phyloP scores from a whole-genome alignment of 148 eudicot genomes.

The Camellia sinensis region DNA sequence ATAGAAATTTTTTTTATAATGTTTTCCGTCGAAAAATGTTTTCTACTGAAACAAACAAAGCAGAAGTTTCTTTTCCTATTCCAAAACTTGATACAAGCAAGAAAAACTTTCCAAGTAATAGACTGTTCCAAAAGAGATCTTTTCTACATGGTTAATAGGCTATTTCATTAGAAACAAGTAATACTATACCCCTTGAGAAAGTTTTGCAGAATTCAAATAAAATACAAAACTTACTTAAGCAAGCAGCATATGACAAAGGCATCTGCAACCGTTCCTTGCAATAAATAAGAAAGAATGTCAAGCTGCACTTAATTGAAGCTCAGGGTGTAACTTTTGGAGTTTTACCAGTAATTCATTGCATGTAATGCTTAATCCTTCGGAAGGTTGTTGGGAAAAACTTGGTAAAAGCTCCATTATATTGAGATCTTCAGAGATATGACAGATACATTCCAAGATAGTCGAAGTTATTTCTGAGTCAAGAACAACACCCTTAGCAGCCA shows the following conservation, averaged over 20 bases:
- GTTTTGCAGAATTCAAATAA: neutral
- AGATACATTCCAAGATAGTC: slow-evolving; percentile 51
- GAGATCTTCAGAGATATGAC: slow-evolving; percentile 36
- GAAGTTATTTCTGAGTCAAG: slow-evolving; percentile 51
- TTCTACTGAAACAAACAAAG: too few species aligned
- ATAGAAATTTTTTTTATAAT: too few species aligned
- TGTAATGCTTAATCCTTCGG: slow-evolving; percentile 34
- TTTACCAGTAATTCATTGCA: slow-evolving; percentile 48
- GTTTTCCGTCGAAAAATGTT: too few species aligned
- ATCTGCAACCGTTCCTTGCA: neutral
- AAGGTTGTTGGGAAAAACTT: slow-evolving; percentile 47
- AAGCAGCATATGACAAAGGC: neutral
- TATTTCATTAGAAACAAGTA: neutral
- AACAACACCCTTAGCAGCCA: slow-evolving; percentile 54
- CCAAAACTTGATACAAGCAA: too few species aligned
- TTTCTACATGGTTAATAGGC: neutral
- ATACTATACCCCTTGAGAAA: neutral
- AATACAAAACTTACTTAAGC: neutral
- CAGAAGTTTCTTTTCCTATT: too few species aligned
- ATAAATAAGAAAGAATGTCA: neutral
- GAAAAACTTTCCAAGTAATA: neutral
- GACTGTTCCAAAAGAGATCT: neutral
- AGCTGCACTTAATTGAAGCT: slow-evolving; percentile 31
- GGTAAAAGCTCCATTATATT: slow-evolving; percentile 53
- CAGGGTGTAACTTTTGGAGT: slow-evolving; percentile 39